phyloP scores from a whole-genome alignment of 1,284 basidiomycete species.

The Puccinia hordei region DNA sequence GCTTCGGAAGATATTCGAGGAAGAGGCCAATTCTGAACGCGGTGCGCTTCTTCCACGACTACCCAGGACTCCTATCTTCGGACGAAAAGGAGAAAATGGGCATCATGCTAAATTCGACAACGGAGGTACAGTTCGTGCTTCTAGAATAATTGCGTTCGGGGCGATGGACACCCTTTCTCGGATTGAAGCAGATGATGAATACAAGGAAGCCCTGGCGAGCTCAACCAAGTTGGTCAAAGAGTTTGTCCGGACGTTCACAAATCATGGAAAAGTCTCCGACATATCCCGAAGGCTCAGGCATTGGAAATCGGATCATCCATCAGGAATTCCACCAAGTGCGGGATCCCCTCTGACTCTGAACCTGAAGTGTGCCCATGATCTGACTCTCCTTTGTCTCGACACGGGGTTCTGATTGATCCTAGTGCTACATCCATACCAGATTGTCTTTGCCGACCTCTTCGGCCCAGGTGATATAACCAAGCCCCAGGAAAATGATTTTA shows the following conservation, averaged over 20 bases:
- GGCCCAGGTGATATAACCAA: constrained; percentile 21
- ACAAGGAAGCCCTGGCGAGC: background rate
- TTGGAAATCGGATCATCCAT: constrained; percentile 15
- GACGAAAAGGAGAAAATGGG: too few relatives aligned
- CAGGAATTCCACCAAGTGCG: background rate
- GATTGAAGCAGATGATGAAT: background rate
- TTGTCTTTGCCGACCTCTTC: background rate
- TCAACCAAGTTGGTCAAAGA: background rate
- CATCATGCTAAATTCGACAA: background rate
- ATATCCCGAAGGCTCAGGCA: constrained; percentile 10
- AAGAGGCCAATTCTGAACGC: background rate
- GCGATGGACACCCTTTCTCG: background rate
- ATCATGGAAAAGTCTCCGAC: background rate
- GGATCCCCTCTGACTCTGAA: background rate
- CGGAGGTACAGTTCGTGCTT: too few relatives aligned
- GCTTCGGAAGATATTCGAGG: background rate
- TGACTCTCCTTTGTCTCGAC: background rate
- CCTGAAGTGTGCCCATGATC: background rate
- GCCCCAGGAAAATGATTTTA: background rate
- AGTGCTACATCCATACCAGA: constrained; percentile 15
- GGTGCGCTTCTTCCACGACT: background rate
- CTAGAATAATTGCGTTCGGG: background rate
- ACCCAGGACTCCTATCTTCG: background rate
- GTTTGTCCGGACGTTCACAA: background rate
- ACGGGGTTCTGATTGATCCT: background rate